These are phyloP conservation scores for Shiraia sp. DNA, from an alignment of 2,329 filamentous ascomycete genomes.

Conservation along the genomic window DNA sequence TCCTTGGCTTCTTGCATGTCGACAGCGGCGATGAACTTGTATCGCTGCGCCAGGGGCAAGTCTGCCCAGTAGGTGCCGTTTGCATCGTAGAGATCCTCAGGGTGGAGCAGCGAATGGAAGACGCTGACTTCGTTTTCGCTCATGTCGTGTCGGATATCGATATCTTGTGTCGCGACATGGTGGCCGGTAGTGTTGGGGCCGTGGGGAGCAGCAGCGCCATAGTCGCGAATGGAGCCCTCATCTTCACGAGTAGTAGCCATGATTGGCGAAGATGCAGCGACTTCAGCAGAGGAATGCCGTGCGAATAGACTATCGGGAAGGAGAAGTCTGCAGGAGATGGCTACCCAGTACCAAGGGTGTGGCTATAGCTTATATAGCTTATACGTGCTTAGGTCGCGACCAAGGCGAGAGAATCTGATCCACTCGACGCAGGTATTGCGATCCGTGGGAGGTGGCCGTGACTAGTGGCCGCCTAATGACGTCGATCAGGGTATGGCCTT, in stretches of 20 bases:
- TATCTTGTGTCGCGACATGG: slow-evolving; percentile 49
- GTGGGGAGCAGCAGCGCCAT: slow-evolving; percentile 53
- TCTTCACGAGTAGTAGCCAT: slow-evolving; percentile 31
- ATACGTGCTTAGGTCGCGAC: slow-evolving; percentile 9
- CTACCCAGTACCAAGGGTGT: slow-evolving; percentile 4
- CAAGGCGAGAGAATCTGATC: background rate
- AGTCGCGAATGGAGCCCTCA: slow-evolving; percentile 47
- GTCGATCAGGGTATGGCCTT: slow-evolving; percentile 3
- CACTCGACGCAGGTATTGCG: slow-evolving; percentile 1
- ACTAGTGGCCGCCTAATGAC: slow-evolving; percentile 8
- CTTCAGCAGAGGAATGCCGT: slow-evolving; percentile 1
- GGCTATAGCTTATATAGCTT: slow-evolving; percentile 13
- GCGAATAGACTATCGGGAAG: background rate
- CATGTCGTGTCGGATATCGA: slow-evolving; percentile 52
- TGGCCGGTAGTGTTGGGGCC: slow-evolving; percentile 52
- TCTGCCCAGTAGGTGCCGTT: slow-evolving; percentile 94
- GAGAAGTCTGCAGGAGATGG: background rate
- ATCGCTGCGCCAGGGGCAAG: slow-evolving; percentile 69
- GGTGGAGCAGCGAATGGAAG: slow-evolving; percentile 80
- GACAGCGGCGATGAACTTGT: slow-evolving; percentile 75
- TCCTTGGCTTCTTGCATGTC: slow-evolving; percentile 70
- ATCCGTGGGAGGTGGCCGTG: background rate
- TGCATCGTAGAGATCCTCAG: slow-evolving; percentile 82
- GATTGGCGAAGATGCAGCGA: slow-evolving; percentile 6
- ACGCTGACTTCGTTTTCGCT: slow-evolving; percentile 61